Evolutionary conservation across 1,284 basidiomycete genomes (phyloP).

Genomic region (Erythrobasidium hasegawianum): DNA sequence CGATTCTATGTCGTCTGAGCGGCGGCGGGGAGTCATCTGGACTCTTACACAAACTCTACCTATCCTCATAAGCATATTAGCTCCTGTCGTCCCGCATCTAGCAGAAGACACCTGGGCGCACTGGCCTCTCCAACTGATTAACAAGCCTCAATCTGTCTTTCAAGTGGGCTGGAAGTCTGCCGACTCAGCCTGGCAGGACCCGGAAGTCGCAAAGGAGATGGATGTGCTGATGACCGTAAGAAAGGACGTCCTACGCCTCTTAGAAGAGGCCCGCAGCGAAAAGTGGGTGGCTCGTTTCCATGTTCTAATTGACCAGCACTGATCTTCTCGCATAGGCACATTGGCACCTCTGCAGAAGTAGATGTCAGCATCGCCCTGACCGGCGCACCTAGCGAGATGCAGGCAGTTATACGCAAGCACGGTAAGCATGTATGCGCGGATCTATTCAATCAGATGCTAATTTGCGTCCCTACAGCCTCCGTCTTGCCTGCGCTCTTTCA

Average conservation of each 20-base stretch:
- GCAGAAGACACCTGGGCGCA: slow-evolving; percentile 80
- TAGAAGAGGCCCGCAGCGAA: slow-evolving; percentile 66
- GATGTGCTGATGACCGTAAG: slow-evolving; percentile 58
- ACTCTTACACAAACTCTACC: slow-evolving; percentile 71
- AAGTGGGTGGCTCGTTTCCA: slow-evolving; percentile 52
- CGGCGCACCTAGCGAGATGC: slow-evolving; percentile 30
- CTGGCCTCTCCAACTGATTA: slow-evolving; percentile 27
- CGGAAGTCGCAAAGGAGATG: slow-evolving; percentile 60
- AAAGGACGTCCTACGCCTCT: slow-evolving; percentile 57
- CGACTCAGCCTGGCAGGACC: slow-evolving; percentile 57
- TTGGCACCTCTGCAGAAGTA: slow-evolving; percentile 71
- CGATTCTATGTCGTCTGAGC: slow-evolving; percentile 55
- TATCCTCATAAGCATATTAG: slow-evolving; percentile 68
- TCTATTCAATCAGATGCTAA: too few species aligned
- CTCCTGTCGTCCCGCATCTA: slow-evolving; percentile 84
- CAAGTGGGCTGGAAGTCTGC: slow-evolving; percentile 57
- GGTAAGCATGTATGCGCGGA: too few species aligned
- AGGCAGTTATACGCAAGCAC: slow-evolving; percentile 36
- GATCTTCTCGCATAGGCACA: slow-evolving; percentile 52
- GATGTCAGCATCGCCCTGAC: slow-evolving; percentile 59
- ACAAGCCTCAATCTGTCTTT: slow-evolving; percentile 58
- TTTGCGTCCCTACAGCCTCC: slow-evolving; percentile 52
- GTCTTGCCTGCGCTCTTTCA: slow-evolving; percentile 70
- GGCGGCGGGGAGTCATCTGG: slow-evolving; percentile 64
- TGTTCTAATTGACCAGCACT: neutral